A percentile compares a stretch with the other conserved stretches of the same genome.
These are phyloP conservation scores for Phytophthora pisi DNA, from an alignment of 352 stramenopile species.

Conservation along the genomic window DNA sequence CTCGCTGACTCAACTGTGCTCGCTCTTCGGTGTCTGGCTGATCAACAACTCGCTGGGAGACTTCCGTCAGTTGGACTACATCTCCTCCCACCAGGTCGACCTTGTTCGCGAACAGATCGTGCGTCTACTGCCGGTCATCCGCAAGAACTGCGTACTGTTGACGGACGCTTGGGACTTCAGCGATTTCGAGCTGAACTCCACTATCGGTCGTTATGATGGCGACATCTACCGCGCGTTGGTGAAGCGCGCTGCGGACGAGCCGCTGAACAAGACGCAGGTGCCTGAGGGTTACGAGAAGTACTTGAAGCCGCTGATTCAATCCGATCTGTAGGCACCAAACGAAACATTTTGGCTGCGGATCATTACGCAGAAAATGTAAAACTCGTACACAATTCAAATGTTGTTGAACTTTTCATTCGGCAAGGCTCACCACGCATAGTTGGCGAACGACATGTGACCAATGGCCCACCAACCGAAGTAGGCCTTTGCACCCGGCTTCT, in stretches of 20 bases:
- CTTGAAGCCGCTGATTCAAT: slow-evolving; percentile 34
- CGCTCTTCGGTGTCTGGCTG: slow-evolving; percentile 44
- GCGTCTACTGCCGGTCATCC: slow-evolving; percentile 37
- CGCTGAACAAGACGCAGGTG: slow-evolving; percentile 50
- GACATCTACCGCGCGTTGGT: slow-evolving; percentile 56
- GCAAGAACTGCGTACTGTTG: slow-evolving; percentile 50
- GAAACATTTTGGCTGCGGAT: neutral
- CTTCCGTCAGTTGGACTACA: slow-evolving; percentile 53
- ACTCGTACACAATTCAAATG: neutral
- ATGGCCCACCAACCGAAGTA: neutral
- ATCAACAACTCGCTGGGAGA: slow-evolving; percentile 47
- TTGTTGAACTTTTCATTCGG: neutral
- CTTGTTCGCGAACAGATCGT: slow-evolving; percentile 35
- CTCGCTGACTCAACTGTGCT: slow-evolving; percentile 34
- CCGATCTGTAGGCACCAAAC: slow-evolving; percentile 6
- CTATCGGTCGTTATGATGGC: slow-evolving; percentile 50
- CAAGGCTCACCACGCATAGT: neutral
- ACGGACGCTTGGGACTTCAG: slow-evolving; percentile 45
- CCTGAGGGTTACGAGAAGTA: slow-evolving; percentile 46
- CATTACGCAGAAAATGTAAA: neutral
- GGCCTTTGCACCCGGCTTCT: neutral
- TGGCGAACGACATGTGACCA: neutral
- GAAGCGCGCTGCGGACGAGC: slow-evolving; percentile 39
- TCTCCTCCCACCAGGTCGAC: slow-evolving; percentile 42
- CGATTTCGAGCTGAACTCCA: slow-evolving; percentile 67